These are phyloP conservation scores for Phaffomyces antillensis DNA, from an alignment of 805 yeast species.

Conservation along the genomic window DNA sequence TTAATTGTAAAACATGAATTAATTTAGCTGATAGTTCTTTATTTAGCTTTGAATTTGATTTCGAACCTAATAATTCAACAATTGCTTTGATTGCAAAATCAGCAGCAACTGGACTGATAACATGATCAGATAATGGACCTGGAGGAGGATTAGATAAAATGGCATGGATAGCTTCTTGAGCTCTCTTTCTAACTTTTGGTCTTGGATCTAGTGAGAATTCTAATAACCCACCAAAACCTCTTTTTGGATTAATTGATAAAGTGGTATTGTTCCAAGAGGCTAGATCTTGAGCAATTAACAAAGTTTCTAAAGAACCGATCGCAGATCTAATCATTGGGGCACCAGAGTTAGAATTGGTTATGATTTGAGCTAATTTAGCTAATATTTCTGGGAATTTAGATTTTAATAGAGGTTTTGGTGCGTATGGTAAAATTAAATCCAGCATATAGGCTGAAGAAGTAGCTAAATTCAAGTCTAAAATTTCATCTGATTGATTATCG, in stretches of 20 bases:
- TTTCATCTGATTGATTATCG: conserved; percentile 39
- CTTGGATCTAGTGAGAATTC: conserved; percentile 79
- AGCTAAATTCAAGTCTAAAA: conserved; percentile 57
- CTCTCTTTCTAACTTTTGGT: conserved; percentile 94
- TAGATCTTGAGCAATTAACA: conserved; percentile 73
- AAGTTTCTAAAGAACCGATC: conserved; percentile 76
- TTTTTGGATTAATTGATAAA: conserved; percentile 54
- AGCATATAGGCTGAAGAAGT: conserved; percentile 73
- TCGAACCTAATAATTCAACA: conserved; percentile 33
- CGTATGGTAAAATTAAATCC: conserved; percentile 69
- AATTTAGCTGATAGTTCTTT: conserved; percentile 50
- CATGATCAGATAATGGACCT: conserved; percentile 72
- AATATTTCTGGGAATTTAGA: conserved; percentile 73
- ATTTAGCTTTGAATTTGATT: conserved; percentile 28
- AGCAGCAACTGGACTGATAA: conserved; percentile 65
- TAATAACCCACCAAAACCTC: conserved; percentile 73
- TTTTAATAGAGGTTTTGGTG: conserved; percentile 62
- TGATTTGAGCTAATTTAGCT: conserved; percentile 71
- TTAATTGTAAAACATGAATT: conserved; percentile 72
- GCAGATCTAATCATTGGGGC: conserved; percentile 81
- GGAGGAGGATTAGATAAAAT: conserved; percentile 62
- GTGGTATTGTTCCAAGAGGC: conserved; percentile 63
- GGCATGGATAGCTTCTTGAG: conserved; percentile 75
- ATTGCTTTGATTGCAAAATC: conserved; percentile 58
- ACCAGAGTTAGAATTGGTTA: conserved; percentile 60